Base-by-base conservation (phyloP, 2,329 filamentous ascomycete species). In the Nigrospora osmanthi region DNA sequence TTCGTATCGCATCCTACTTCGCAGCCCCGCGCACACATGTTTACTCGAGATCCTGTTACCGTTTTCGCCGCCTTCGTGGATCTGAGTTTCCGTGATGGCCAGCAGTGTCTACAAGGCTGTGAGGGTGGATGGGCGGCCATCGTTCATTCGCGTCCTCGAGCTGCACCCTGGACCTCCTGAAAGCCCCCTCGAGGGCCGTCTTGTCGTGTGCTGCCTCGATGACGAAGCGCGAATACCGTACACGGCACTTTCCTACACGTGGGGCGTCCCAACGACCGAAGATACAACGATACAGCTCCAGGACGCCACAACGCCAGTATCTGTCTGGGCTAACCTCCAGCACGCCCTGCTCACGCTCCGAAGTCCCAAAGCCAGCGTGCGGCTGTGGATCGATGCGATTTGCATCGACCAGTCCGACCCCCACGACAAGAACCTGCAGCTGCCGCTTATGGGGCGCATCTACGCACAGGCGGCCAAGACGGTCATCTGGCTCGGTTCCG, bases 341-440 rank as follows among this genome's bases (percentile, higher is more conserved):
- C 30, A 33, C 11, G 38, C 38, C 30, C 12, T 40, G n/a, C 15
- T 33, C 15, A 31, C n/a, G 15, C 23, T 40, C 30, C 30, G 38
- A 6, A 16, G 31, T 5, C 9, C 23, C 14, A n/a, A 40, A 10
- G 31, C 16, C 23, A 14, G 10, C 15, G 38, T 40, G 30, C 13
- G n/a, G 28, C 38, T 51, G 1, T 51, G 47, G 49, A 39, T 49
- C 5, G 49, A 51, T 30, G 49, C 49, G 1, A 40, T 49, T 13
- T 51, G 49, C 16, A 50, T 51, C 19, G 35, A 51, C 19, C 49
- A 51, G 35, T 15, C 15, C n/a, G 23, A 49, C 11, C 1, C 3
- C 2, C 7, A 38, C 13, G 49, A 51, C 11, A 42, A 33, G 31
- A 32, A 11, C 10, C 12, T 13, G 6, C 49, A 47, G 12, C 44